A percentile compares a stretch with the other conserved stretches of the same genome.
Evolutionary conservation across 192 early-diverging fungal genomes (phyloP).

Genomic region (Umbelopsis sp.): DNA sequence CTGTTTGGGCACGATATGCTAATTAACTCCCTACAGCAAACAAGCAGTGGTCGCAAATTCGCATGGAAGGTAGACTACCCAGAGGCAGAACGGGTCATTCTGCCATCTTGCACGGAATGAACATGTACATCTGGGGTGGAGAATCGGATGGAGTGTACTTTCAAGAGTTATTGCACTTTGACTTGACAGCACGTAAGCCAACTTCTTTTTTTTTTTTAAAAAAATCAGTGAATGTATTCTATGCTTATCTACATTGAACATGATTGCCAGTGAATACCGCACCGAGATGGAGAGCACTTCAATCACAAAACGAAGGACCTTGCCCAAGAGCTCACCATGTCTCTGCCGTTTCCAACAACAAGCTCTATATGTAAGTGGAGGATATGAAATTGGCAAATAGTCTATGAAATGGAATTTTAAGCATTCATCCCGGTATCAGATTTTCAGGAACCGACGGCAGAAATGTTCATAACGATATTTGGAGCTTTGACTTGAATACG

Average conservation of each 20-base stretch:
- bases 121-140: conserved; percentile 58
- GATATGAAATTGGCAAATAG: neutral
- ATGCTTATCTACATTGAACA: neutral
- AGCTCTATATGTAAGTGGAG: conserved; percentile 32
- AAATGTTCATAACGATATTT: conserved; percentile 58
- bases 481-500: conserved; percentile 50
- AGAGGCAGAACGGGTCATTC: conserved; percentile 53
- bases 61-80: conserved; percentile 43
- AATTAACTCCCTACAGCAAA: conserved; percentile 22
- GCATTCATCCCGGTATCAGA: conserved; percentile 28
- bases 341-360: conserved; percentile 30
- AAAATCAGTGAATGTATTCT: neutral
- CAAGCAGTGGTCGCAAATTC: conserved; percentile 48
- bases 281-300: conserved; percentile 33
- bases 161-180: conserved; percentile 53
- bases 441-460: conserved; percentile 58
- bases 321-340: conserved; percentile 28
- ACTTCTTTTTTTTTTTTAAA: neutral
- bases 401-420: neutral
- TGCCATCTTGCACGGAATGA: conserved; percentile 45
- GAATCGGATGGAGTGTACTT: conserved; percentile 44
- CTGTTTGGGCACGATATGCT: too few species aligned
- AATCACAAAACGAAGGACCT: conserved; percentile 32
- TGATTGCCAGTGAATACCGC: neutral
- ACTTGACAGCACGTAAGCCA: conserved; percentile 50